Base-by-base conservation (phyloP, 2,329 filamentous ascomycete genomes). In the Aquanectria penicillioides region DNA sequence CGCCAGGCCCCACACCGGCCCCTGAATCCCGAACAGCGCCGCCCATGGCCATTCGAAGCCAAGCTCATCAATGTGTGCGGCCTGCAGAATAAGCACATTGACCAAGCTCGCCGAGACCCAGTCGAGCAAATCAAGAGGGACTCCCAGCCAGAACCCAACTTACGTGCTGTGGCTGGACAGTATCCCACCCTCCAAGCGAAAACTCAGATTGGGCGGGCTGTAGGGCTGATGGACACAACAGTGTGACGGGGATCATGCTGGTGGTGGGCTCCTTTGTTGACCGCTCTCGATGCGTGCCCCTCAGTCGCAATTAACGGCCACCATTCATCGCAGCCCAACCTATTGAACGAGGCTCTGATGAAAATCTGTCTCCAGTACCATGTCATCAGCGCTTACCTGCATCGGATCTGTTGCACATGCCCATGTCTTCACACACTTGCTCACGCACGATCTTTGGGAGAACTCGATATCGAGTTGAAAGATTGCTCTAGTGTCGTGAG, bases 401-500 rank as follows among this genome's bases (percentile, higher is more conserved):
- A n/a, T 26, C 48, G 18, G 31, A 33, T 20, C 17, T 36, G 9
- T 18, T 33, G 41, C 33, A 34, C 13, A 22, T 26, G 40, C 15
- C n/a, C 40, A 47, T 23, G 34, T 34, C 40, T 25, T 44, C 36
- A 37, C 50, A 58, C 52, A 29, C 46, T 33, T 13, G 59, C 48
- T 40, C 50, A 50, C 18, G 37, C 34, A 41, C 22, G 25, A 15
- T 20, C 13, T 41, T 18, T 31, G 36, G 48, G 25, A 31, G 18
- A n/a, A 26, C 36, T 46, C 20, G 36, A 58, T 52, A 34, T 40
- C 54, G 56, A 50, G 55, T 65, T 59, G 58, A 52, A 57, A 64
- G 61, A 62, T 66, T 65, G 52, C 62, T 67, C 62, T 63, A 57
- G 69, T 68, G 61, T 61, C 57, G 57, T 59, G 59, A 68, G 64